Percentiles rank a stretch among this genome's conserved stretches.
These are phyloP conservation scores for Candolleomyces efflorescens DNA, from an alignment of 768 basidiomycete genomes.

Conservation along the genomic window DNA sequence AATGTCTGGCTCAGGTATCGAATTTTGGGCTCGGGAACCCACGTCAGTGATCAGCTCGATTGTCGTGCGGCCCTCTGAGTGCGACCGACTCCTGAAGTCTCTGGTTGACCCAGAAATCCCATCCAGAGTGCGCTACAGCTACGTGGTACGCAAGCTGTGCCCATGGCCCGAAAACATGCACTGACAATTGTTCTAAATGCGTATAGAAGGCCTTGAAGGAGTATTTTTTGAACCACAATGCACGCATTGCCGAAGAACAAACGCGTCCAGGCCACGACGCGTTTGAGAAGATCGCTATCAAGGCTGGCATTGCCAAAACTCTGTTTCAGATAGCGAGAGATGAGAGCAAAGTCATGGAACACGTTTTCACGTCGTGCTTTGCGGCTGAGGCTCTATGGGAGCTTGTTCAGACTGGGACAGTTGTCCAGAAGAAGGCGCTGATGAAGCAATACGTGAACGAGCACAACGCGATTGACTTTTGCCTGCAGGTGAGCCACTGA, in stretches of 20 bases:
- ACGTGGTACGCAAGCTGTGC: neutral
- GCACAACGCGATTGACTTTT: constrained; percentile 12
- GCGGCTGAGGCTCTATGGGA: constrained; percentile 17
- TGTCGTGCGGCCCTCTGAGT: neutral
- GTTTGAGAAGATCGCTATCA: constrained; percentile 19
- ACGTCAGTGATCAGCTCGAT: neutral
- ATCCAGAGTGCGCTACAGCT: neutral
- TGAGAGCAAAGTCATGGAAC: constrained; percentile 9
- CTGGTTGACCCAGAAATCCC: neutral
- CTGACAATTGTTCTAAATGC: no score
- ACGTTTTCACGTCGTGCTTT: constrained; percentile 18
- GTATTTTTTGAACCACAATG: neutral
- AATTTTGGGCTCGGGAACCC: neutral
- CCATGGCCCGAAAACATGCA: no score
- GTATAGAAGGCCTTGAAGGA: neutral
- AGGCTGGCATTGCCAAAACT: constrained; percentile 23
- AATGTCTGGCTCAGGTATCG: neutral
- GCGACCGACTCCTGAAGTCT: neutral
- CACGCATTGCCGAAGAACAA: neutral
- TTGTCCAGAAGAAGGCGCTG: constrained; percentile 16
- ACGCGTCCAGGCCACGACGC: constrained; percentile 5
- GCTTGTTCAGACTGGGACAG: constrained; percentile 17
- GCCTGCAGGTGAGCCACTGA: neutral
- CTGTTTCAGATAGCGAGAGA: constrained; percentile 20
- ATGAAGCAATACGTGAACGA: constrained; percentile 19